Evolutionary conservation across 2,329 filamentous ascomycete species (phyloP), one percentile per base, ranked within the genome.

Genomic region (Talaromyces rugulosus): DNA sequence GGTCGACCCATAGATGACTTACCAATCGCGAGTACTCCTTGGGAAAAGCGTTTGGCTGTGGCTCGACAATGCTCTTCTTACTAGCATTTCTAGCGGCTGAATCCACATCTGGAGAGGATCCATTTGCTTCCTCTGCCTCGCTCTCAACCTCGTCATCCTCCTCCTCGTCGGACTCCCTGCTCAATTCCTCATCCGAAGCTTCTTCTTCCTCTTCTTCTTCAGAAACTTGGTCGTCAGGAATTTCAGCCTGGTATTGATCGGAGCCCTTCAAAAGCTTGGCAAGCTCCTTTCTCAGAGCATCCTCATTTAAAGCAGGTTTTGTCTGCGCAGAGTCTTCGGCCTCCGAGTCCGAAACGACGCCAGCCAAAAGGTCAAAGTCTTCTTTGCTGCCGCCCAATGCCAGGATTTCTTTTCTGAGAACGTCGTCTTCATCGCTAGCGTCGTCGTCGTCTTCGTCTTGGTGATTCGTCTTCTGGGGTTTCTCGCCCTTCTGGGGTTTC

Each of bases 311-410:
- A 34, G 68, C 69, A 53, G 62, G 63, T 57, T 68, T 72, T 2
- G 68, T 65, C 53, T 68, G 63, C n/a, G 58, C 61, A 31, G 59
- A 64, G 53, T 68, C 76, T 67, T 81, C 80, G 14, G 79, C 69
- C 66, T 82, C 80, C 14, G 78, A 80, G 52, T 79, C 80, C 0
- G 80, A 82, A 52, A 76, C 73, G 23, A 77, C 70, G 58, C 71
- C 77, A 27, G 74, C 78, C 62, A 82, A 67, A 28, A 82, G 68
- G 54, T 80, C 75, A 61, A 80, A 70, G 65, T 82, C 79, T 58
- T 82, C 81, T 65, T 81, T 73, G n/a, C 76, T 81, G 55, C 80
- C 80, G 34, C 80, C 80, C 58, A 82, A 74, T 5, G 75, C 75
- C 63, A 79, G 63, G 63, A 82, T 78, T 63, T 81, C 79, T 62